phyloP scores from a whole-genome alignment of 495 filamentous ascomycete species.

The Aspergillus egyptiacus region DNA sequence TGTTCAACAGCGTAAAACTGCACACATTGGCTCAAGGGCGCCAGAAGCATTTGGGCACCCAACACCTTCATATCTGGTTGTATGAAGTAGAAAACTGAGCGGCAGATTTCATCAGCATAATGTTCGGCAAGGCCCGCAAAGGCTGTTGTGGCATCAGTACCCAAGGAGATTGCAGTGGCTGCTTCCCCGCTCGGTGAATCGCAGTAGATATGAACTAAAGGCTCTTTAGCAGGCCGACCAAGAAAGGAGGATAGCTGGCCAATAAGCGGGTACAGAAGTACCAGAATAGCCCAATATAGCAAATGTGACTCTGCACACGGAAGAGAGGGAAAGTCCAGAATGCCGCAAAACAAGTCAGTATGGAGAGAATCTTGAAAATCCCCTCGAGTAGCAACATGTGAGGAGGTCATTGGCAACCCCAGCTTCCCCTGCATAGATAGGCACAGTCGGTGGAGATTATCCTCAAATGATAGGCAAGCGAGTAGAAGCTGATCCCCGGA shows the following conservation, averaged over 20 bases:
- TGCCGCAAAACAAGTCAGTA: conserved; percentile 6
- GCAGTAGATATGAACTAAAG: conserved; percentile 3
- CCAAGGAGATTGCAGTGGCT: not conserved
- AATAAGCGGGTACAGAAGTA: conserved; percentile 22
- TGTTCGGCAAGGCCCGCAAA: conserved; percentile 16
- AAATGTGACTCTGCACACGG: conserved; percentile 17
- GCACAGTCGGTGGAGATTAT: conserved; percentile 14
- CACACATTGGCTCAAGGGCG: conserved; percentile 18
- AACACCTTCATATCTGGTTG: conserved; percentile 23
- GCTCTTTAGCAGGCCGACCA: not conserved
- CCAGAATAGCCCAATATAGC: conserved; percentile 15
- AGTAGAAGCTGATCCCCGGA: conserved; percentile 12
- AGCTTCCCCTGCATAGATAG: conserved; percentile 18
- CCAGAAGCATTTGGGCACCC: conserved; percentile 18
- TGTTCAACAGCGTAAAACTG: conserved; percentile 20
- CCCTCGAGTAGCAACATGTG: conserved; percentile 3
- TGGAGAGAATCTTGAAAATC: conserved; percentile 13
- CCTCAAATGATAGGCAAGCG: conserved; percentile 13
- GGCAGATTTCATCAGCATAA: conserved; percentile 20
- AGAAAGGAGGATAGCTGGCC: conserved; percentile 17
- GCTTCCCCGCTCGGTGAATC: not conserved
- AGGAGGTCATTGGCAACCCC: conserved; percentile 8
- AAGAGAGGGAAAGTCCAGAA: conserved; percentile 16
- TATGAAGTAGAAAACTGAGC: conserved; percentile 17
- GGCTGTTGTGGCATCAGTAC: not conserved